Percentiles rank a stretch among this genome's conserved stretches.
phyloP scores from a whole-genome alignment of 148 eudicot genomes.

The Rhododendron simsii region DNA sequence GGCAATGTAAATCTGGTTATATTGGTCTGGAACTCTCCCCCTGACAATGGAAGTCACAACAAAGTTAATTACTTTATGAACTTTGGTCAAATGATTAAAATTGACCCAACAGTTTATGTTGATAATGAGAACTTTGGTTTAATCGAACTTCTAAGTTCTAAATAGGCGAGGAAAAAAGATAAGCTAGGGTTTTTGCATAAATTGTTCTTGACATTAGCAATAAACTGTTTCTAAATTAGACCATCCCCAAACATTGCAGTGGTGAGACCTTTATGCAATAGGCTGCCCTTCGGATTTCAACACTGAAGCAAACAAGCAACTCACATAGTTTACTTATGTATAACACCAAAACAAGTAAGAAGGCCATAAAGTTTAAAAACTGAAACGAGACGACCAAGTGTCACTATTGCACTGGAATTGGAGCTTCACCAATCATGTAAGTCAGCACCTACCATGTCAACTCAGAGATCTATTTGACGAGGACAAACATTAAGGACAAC shows the following conservation, averaged over 20 bases:
- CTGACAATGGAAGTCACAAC: conserved; percentile 27
- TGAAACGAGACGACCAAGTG: not conserved
- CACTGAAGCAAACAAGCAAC: not conserved
- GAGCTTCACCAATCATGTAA: not conserved
- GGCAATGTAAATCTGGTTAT: conserved; percentile 96
- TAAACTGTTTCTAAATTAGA: not conserved
- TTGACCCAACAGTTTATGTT: not conserved
- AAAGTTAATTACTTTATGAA: not conserved
- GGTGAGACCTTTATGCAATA: not conserved
- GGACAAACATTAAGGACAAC: not conserved
- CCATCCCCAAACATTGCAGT: not conserved
- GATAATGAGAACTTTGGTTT: conserved; percentile 6
- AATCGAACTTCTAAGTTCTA: not conserved
- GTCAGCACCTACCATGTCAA: not conserved
- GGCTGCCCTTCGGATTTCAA: not conserved
- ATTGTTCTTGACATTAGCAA: not conserved
- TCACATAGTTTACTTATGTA: not conserved
- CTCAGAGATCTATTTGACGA: not conserved
- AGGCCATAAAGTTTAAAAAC: not conserved
- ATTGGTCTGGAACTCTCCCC: conserved; percentile 93
- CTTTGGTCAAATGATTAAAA: not conserved
- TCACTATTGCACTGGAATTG: not conserved
- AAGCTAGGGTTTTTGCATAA: not conserved
- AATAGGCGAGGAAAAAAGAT: not conserved
- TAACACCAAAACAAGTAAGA: not conserved